These are phyloP conservation scores for Pythium phragmiticola DNA, from an alignment of 352 stramenopile species.

Conservation along the genomic window DNA sequence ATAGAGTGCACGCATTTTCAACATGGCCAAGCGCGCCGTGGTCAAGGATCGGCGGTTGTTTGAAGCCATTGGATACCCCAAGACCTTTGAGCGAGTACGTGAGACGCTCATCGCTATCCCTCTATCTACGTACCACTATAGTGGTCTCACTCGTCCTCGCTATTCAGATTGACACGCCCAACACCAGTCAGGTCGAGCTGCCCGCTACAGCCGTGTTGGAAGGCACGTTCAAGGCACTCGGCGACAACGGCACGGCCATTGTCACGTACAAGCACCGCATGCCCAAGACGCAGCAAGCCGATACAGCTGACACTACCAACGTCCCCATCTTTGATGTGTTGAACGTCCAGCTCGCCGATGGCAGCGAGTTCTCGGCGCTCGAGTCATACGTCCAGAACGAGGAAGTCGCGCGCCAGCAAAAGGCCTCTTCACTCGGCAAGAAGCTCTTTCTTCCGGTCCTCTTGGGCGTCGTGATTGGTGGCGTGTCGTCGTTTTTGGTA, in stretches of 20 bases:
- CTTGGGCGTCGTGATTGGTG: conserved; percentile 58
- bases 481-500: conserved; percentile 64
- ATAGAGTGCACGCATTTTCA: conserved; percentile 60
- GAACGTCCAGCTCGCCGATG: conserved; percentile 44
- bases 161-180: conserved; percentile 6
- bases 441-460: conserved; percentile 69
- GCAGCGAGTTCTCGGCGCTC: conserved; percentile 55
- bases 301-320: conserved; percentile 30
- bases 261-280: conserved; percentile 54
- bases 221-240: conserved; percentile 52
- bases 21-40: conserved; percentile 73
- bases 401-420: conserved; percentile 50
- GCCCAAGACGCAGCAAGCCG: conserved; percentile 9
- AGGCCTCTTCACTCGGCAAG: conserved; percentile 61
- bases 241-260: conserved; percentile 53
- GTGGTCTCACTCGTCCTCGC: neutral
- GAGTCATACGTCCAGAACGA: conserved; percentile 59
- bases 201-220: conserved; percentile 14
- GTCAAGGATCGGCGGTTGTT: conserved; percentile 77
- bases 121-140: too few species aligned
- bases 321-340: conserved; percentile 57
- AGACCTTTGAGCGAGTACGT: conserved; percentile 51
- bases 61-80: conserved; percentile 68
- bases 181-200: conserved; percentile 5
- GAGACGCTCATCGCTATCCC: neutral